Conservation (phyloP, 441 rosid species). For the Gossypium schwendimanii region DNA sequence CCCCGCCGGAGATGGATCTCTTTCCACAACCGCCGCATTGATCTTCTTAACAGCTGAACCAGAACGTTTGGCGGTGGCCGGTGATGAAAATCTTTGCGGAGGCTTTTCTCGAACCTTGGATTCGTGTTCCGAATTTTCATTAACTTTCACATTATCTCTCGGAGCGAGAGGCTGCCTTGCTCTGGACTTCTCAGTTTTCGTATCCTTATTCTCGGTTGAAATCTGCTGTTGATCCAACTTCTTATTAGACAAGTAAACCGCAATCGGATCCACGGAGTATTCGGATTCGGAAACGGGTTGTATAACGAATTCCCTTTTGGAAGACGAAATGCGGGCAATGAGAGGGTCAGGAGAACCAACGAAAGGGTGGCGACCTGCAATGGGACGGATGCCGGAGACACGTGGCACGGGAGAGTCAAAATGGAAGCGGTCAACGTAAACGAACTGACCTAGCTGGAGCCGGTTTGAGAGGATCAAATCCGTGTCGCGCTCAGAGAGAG, state of each 20-base stretch:
- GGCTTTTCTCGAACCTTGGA: constrained; percentile 28
- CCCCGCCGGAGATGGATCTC: constrained; percentile 64
- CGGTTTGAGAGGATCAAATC: constrained; percentile 85
- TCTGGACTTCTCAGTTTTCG: constrained; percentile 24
- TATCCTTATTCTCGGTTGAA: constrained; percentile 6
- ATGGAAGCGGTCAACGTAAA: constrained; percentile 68
- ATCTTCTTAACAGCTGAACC: constrained; percentile 44
- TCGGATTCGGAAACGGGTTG: constrained; percentile 69
- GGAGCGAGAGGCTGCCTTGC: constrained; percentile 60
- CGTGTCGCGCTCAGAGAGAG: constrained; percentile 77
- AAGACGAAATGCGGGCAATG: constrained; percentile 58
- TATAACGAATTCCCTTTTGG: constrained; percentile 68
- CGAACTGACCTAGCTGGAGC: constrained; percentile 91
- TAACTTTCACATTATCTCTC: constrained; percentile 30
- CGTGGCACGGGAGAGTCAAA: constrained; percentile 74
- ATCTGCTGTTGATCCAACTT: constrained; percentile 20
- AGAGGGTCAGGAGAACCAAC: constrained; percentile 71
- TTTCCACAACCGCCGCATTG: constrained; percentile 28
- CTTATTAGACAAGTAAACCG: constrained; percentile 56
- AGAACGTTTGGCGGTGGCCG: constrained; percentile 56
- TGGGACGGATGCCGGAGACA: constrained; percentile 70
- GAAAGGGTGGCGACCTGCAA: constrained; percentile 76
- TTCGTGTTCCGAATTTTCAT: constrained; percentile 17
- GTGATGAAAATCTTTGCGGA: constrained; percentile 70
- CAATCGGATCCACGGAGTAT: constrained; percentile 68